These are phyloP conservation scores for Alloteropsis semialata DNA, from an alignment of 176 grass and related monocot genomes.

Conservation along the genomic window DNA sequence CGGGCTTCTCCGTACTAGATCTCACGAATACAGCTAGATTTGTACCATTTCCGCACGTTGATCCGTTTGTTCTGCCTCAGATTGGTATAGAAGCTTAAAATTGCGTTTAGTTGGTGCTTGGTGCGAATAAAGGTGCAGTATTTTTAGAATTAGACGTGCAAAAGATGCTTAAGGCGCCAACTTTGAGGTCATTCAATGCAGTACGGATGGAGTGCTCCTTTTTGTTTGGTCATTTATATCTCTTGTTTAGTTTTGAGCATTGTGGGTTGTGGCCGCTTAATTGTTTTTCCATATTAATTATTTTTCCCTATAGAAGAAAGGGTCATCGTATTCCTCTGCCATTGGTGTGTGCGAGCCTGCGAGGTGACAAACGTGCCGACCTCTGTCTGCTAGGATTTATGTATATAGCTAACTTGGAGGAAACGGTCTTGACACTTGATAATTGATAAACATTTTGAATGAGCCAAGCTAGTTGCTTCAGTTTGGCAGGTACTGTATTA, in stretches of 20 bases:
- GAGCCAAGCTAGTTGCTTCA: slow-evolving; percentile 13
- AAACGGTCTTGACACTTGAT: slow-evolving; percentile 35
- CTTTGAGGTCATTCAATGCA: slow-evolving; percentile 33
- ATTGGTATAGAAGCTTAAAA: not conserved
- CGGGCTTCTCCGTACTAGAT: slow-evolving; percentile 36
- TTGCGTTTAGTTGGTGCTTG: not conserved
- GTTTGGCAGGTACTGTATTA: not conserved
- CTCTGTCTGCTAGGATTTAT: slow-evolving; percentile 20
- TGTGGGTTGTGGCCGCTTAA: not conserved
- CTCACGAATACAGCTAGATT: slow-evolving; percentile 37
- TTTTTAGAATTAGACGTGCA: slow-evolving; percentile 26
- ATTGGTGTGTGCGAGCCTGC: slow-evolving; percentile 8
- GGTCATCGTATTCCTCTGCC: not conserved
- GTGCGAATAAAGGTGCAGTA: not conserved
- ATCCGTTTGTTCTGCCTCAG: not conserved
- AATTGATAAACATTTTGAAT: slow-evolving; percentile 27
- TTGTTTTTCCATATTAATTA: not conserved
- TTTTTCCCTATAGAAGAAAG: not conserved
- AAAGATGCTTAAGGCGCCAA: slow-evolving; percentile 31
- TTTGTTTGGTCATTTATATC: slow-evolving; percentile 21
- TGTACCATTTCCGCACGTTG: not conserved
- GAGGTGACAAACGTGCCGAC: slow-evolving; percentile 30
- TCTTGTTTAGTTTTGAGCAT: not conserved
- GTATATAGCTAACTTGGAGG: not conserved
- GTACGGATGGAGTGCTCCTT: slow-evolving; percentile 19